Evolutionary conservation across 1,139 yeast genomes (phyloP).

Genomic region (Neolecta irregularis): DNA sequence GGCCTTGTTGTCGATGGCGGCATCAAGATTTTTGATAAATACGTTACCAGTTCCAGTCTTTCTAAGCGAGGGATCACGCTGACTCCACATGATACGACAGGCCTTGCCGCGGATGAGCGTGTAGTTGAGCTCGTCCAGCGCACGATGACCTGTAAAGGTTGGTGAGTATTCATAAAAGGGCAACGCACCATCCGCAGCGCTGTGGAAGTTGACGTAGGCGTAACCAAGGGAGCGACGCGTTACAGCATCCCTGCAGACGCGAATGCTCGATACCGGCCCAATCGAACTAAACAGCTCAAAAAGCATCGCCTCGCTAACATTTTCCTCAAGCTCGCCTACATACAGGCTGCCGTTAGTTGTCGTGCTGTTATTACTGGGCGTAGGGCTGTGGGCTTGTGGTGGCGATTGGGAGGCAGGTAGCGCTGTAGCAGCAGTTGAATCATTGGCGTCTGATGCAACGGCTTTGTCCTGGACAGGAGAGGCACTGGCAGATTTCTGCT

Average conservation of each 20-base stretch:
- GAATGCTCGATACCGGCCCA: constrained; percentile 91
- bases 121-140: constrained; percentile 92
- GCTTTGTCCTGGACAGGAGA: too few species aligned
- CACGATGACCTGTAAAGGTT: constrained; percentile 44
- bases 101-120: constrained; percentile 87
- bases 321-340: constrained; percentile 91
- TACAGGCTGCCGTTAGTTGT: too few species aligned
- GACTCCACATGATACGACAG: constrained; percentile 99
- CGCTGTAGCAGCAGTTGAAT: constrained; percentile 13
- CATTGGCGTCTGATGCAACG: constrained; percentile 14
- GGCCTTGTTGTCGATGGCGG: constrained; percentile 97
- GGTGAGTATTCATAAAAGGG: too few species aligned
- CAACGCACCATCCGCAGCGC: constrained; percentile 54
- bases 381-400: constrained; percentile 23
- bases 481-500: too few species aligned
- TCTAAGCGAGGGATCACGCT: constrained; percentile 94
- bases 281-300: constrained; percentile 89
- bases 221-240: constrained; percentile 95
- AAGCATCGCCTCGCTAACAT: constrained; percentile 86
- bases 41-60: constrained; percentile 94
- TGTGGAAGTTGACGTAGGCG: constrained; percentile 94
- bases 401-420: constrained; percentile 23
- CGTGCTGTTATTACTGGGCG: constrained; percentile 42
- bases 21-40: constrained; percentile 95
- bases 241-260: constrained; percentile 98